phyloP scores from a whole-genome alignment of 108 stramenopile species.

The Pinguiococcus pyrenoidosus region DNA sequence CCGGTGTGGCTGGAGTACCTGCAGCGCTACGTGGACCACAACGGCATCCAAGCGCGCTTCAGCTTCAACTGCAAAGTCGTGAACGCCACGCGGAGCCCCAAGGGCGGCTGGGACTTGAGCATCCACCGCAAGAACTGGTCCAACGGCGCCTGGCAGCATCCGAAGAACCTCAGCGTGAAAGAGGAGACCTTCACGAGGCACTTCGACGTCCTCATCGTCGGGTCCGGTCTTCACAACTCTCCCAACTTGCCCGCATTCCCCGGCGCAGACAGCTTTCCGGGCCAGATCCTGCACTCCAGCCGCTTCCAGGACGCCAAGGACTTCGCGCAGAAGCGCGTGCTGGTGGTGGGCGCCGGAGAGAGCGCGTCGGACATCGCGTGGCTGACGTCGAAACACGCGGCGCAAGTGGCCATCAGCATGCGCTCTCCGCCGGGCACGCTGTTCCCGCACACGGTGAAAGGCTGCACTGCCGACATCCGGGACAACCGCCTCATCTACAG shows the following conservation, averaged over 20 bases:
- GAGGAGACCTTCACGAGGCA: background rate
- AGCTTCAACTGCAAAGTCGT: conserved; percentile 9
- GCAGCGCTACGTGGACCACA: conserved; percentile 13
- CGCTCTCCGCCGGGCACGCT: background rate
- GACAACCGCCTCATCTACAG: background rate
- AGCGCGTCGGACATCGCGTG: background rate
- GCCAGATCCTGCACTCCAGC: background rate
- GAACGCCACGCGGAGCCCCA: background rate
- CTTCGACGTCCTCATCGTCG: background rate
- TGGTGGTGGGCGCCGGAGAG: background rate
- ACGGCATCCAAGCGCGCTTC: too few relatives aligned
- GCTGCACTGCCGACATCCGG: background rate
- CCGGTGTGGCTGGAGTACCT: too few relatives aligned
- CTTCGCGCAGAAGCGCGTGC: background rate
- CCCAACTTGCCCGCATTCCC: background rate
- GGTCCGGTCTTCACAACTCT: background rate
- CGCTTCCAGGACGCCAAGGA: background rate
- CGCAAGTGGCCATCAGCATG: background rate
- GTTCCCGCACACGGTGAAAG: background rate
- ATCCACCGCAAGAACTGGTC: too few relatives aligned
- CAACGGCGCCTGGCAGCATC: too few relatives aligned
- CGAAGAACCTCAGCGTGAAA: too few relatives aligned
- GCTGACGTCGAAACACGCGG: background rate
- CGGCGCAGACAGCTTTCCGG: background rate
- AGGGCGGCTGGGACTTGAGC: too few relatives aligned